Evolutionary conservation across 352 stramenopile genomes (phyloP).

Genomic region (Globisporangium abappressorium): DNA sequence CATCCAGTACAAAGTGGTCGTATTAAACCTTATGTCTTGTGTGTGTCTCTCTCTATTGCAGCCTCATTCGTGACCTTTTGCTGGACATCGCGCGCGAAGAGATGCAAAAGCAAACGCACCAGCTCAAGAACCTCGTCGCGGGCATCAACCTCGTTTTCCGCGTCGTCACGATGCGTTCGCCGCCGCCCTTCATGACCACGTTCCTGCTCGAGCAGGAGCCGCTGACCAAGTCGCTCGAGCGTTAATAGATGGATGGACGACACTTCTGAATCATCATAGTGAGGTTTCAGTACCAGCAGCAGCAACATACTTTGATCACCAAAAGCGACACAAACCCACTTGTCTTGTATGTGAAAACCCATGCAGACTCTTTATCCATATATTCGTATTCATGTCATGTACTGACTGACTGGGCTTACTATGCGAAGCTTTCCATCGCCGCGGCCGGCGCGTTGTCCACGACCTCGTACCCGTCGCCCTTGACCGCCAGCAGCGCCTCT

Average conservation of each 20-base stretch:
- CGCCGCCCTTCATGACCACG: constrained; percentile 62
- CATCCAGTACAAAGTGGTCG: background rate
- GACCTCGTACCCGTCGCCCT: constrained; percentile 76
- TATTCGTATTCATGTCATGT: background rate
- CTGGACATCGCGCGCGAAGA: constrained; percentile 30
- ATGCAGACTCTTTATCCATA: background rate
- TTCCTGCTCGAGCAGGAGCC: constrained; percentile 65
- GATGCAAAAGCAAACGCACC: constrained; percentile 19
- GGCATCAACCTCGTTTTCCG: constrained; percentile 56
- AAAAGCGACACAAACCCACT: background rate
- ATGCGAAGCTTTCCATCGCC: constrained; percentile 77
- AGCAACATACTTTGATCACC: background rate
- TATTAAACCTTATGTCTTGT: background rate
- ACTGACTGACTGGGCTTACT: constrained; percentile 8
- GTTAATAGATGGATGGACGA: background rate
- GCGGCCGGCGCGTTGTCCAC: constrained; percentile 50
- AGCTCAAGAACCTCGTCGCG: constrained; percentile 36
- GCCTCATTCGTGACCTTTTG: constrained; percentile 52
- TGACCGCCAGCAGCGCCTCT: constrained; percentile 36
- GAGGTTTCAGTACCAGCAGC: background rate
- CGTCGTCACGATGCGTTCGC: constrained; percentile 53
- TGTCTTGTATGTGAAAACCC: background rate
- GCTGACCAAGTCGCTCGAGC: constrained; percentile 40
- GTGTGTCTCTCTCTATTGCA: constrained; percentile 10
- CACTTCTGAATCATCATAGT: background rate